phyloP scores from a whole-genome alignment of 2,329 filamentous ascomycete genomes.

The Aspergillus udagawae region DNA sequence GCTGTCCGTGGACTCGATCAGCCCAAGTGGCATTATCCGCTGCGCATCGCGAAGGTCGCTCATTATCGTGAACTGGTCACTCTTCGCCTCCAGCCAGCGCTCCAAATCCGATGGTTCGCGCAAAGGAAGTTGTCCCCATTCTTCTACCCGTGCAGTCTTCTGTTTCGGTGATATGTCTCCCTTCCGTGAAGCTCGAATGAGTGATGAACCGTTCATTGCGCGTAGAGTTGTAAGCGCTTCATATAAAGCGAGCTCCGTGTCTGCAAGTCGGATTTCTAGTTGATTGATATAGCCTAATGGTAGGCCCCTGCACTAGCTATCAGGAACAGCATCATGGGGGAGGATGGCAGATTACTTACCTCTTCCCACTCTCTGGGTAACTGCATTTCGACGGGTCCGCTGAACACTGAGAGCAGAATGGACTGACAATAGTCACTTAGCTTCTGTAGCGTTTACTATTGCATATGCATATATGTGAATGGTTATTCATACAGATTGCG shows the following conservation, averaged over 20 bases:
- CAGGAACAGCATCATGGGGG: background rate
- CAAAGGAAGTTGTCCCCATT: constrained; percentile 4
- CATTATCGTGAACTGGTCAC: background rate
- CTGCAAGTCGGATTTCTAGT: constrained; percentile 35
- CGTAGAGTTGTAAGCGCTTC: constrained; percentile 13
- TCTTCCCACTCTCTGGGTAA: constrained; percentile 18
- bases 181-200: background rate
- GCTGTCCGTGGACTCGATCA: background rate
- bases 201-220: background rate
- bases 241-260: constrained; percentile 26
- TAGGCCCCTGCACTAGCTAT: constrained; percentile 8
- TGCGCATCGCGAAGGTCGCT: background rate
- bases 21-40: background rate
- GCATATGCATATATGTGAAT: too few species aligned
- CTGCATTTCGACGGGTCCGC: constrained; percentile 9
- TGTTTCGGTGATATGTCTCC: background rate
- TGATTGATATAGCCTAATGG: constrained; percentile 37
- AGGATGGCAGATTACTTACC: constrained; percentile 3
- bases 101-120: background rate
- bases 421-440: constrained; percentile 6
- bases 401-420: constrained; percentile 13
- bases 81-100: constrained; percentile 3
- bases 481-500: constrained; percentile 10
- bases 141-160: background rate
- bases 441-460: background rate